A percentile compares a stretch with the other conserved stretches of the same genome.
These are phyloP conservation scores for Calonectria crousiana DNA, from an alignment of 2,329 filamentous ascomycete species.

Conservation along the genomic window DNA sequence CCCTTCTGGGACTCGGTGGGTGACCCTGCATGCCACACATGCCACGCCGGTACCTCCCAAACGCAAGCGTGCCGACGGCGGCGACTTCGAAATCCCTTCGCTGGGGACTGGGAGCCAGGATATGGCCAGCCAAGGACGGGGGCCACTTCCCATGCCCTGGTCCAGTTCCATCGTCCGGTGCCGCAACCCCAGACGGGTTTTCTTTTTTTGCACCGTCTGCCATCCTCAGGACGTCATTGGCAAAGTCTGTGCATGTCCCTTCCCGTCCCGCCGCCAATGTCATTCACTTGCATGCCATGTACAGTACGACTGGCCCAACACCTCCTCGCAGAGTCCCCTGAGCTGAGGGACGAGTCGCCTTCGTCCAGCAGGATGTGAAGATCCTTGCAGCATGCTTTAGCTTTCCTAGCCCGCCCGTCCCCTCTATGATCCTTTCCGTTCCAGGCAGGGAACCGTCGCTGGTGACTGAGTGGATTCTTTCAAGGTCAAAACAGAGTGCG, in stretches of 20 bases:
- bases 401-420: conserved; percentile 20
- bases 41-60: conserved; percentile 16
- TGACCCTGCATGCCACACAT: conserved; percentile 12
- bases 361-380: conserved; percentile 7
- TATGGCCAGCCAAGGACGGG: background rate
- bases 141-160: background rate
- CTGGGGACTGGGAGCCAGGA: conserved; percentile 3
- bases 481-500: conserved; percentile 7
- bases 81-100: conserved; percentile 9
- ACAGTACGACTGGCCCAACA: background rate
- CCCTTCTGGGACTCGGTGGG: background rate
- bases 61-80: conserved; percentile 6
- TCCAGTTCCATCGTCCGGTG: conserved; percentile 1
- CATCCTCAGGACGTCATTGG: background rate
- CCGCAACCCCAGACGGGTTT: conserved; percentile 17
- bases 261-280: conserved; percentile 4
- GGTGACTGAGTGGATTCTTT: conserved; percentile 7
- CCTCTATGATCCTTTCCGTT: conserved; percentile 11
- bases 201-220: conserved; percentile 12
- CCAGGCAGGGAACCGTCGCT: conserved; percentile 16
- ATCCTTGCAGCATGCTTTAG: conserved; percentile 19
- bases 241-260: conserved; percentile 3
- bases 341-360: conserved; percentile 20
- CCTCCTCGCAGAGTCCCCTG: background rate
- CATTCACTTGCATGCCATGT: conserved; percentile 3